Evolutionary conservation across 352 stramenopile species (phyloP), one percentile per base, ranked within the genome.

Genomic region (Pythium utonaiense): DNA sequence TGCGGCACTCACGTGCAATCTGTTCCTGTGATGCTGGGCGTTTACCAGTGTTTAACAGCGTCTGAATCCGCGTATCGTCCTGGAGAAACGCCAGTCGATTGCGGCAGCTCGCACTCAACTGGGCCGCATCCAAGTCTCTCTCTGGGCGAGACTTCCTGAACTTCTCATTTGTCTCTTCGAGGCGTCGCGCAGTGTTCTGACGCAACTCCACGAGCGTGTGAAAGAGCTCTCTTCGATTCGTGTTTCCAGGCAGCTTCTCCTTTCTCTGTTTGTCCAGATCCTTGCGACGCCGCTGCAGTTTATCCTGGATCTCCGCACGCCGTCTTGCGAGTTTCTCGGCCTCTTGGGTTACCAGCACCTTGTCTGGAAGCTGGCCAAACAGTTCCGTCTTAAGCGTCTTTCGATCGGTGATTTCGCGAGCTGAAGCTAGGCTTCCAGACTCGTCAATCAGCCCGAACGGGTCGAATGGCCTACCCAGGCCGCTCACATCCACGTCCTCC

Each of bases 221-320:
- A 47, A 80, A 87, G 34, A 89, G 59, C 38, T 85, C 70, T 0
- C 72, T 67, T 6, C 79, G 65, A 3, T 55, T 62, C 1, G 34
- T 57, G 7, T 59, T 53, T 6, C 62, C 75, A 19, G 58, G 19
- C 0, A 33, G 34, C 2, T 27, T 6, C 13, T 16, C 30, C 16
- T 42, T 47, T 0, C 17, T 21, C 36, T 36, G 12, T 24, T 33
- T 60, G 9, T 49, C 36, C 30, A 27, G 12, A 5, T 65, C 52
- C 58, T 65, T 62, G 3, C 57, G 52, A 17, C 10, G 16, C n/a
- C 19, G 55, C 44, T 53, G 27, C 6, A 64, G 31, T 19, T 36
- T 70, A 38, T 66, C 52, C 14, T 57, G 63, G 30, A 70, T 47
- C 42, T 60, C 63, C 7, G 34, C 31, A 3, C 63, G 51, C 8